These are phyloP conservation scores for Carex myosuroides DNA, from an alignment of 176 grass and related monocot species.

Conservation along the genomic window DNA sequence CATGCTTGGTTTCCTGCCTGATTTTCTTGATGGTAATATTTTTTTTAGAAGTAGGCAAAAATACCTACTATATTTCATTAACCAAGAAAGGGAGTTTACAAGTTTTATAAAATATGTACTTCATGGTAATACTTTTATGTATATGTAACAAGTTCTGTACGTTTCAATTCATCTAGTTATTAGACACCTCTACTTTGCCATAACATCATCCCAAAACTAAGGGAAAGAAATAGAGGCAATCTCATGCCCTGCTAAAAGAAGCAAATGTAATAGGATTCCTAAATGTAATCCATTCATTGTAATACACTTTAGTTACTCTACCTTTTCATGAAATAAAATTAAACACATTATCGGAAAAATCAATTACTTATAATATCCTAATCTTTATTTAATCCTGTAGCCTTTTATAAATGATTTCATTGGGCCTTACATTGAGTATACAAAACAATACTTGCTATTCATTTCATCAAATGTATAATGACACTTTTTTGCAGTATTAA, in stretches of 20 bases:
- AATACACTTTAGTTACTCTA: neutral
- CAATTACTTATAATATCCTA: neutral
- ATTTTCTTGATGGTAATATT: conserved; percentile 97
- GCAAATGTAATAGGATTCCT: neutral
- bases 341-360: neutral
- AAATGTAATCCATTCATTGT: neutral
- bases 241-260: neutral
- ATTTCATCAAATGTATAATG: conserved; percentile 10
- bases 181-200: neutral
- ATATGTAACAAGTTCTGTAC: neutral
- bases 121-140: conserved; percentile 54
- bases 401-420: neutral
- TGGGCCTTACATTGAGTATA: neutral
- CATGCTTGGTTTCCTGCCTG: conserved; percentile 99
- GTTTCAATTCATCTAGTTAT: neutral
- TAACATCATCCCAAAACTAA: neutral
- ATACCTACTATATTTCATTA: no score
- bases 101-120: conserved; percentile 14
- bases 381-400: neutral
- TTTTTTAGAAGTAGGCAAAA: no score
- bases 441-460: conserved; percentile 6
- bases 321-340: neutral
- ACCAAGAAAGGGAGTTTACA: no score
- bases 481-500: conserved; percentile 6
- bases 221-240: neutral